Evolutionary conservation across 2,329 filamentous ascomycete species (phyloP), one percentile per base, ranked within the genome.

Genomic region (Bretziella fagacearum): DNA sequence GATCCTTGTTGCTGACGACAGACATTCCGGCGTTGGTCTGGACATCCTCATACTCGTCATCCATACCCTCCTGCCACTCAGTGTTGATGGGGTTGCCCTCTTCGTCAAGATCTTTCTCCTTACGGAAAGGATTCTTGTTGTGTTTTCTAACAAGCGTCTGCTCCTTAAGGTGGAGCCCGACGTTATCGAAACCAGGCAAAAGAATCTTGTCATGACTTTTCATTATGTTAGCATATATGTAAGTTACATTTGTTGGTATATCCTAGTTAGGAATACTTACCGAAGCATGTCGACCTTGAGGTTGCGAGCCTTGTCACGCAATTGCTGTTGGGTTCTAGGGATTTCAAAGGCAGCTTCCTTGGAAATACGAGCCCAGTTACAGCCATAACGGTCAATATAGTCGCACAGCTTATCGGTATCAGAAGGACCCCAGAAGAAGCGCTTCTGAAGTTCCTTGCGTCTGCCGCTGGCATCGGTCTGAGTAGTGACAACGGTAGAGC

Each of bases 301-400:
- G 48, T 72, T 67, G 43, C 72, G 67, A n/a, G 72, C 72, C 58
- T 70, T 71, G 62, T 76, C 72, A 5, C 72, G 70, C 48, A 71
- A 64, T 3, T 69, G 67, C 56, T 74, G 71, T 59, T 74, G 71
- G 53, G 68, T 65, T 43, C 71, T 68, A 2, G 56, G 55, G 57
- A 4, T 57, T 52, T 43, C 45, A 44, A 43, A 44, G 18, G 44
- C 22, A 37, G 50, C 44, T 20, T 47, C 47, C 30, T 49, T 40
- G 23, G 51, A 51, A 32, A 53, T 53, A 4, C 46, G 39, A 6
- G 45, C 45, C 52, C 52, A 53, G 48, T 46, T 50, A 46, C 50
- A 49, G 2, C 52, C 52, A 17, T 53, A 50, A 17, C 46, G 33
- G 13, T 44, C 44, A 32, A 53, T 50, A 17, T 48, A 50, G 4